Conservation (phyloP, 140 eudicot genomes). For the Erigeron philadelphicus region DNA sequence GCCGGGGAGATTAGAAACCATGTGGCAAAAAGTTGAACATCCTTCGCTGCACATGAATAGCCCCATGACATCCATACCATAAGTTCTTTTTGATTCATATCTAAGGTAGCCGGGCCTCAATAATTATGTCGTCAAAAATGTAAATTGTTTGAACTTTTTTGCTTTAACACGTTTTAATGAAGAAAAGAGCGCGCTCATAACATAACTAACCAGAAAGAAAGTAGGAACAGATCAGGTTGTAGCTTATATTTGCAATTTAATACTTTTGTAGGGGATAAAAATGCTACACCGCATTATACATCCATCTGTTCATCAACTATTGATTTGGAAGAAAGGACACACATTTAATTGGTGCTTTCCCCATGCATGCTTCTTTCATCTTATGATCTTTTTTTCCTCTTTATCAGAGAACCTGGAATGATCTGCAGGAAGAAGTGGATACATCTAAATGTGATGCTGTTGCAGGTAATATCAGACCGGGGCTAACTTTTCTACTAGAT, state of each 20-base stretch:
- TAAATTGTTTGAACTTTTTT: neutral
- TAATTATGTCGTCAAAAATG: neutral
- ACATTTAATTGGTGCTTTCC: neutral
- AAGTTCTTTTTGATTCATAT: neutral
- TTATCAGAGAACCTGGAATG: constrained; percentile 36
- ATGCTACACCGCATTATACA: neutral
- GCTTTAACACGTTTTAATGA: neutral
- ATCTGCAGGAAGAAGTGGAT: constrained; percentile 57
- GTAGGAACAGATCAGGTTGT: neutral
- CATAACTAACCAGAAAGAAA: neutral
- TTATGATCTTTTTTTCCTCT: neutral
- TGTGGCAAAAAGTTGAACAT: neutral
- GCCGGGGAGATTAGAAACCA: neutral
- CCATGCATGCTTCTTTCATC: neutral
- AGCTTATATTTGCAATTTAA: neutral
- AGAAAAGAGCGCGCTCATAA: neutral
- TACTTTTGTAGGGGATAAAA: neutral
- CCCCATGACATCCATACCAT: too few relatives aligned
- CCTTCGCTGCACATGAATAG: neutral
- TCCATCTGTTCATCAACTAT: neutral
- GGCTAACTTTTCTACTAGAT: neutral
- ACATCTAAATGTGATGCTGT: constrained; percentile 56
- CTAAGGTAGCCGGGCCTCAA: neutral
- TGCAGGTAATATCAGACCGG: constrained; percentile 41
- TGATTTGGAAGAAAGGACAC: neutral